Evolutionary conservation across 1,284 basidiomycete species (phyloP).

Genomic region (Schizopora paradoxa): DNA sequence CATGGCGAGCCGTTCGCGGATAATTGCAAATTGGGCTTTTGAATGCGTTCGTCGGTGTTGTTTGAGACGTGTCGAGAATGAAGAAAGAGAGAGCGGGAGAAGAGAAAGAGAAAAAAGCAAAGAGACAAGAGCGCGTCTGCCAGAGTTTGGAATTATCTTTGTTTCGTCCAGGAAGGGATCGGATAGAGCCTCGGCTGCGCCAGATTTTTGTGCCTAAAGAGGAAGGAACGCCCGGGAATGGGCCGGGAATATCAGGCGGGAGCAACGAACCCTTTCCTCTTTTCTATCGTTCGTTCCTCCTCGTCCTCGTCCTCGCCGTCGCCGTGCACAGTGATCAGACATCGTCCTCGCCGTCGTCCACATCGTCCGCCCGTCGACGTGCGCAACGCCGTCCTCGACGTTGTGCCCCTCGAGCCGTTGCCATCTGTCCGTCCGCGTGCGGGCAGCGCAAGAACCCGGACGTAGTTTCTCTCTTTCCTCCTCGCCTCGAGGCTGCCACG

Average conservation of each 20-base stretch:
- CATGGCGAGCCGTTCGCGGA: too few species aligned
- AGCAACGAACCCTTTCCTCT: not conserved
- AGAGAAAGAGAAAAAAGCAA: not conserved
- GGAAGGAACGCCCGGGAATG: too few species aligned
- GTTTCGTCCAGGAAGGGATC: too few species aligned
- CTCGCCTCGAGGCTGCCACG: slow-evolving; percentile 18
- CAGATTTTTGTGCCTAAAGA: too few species aligned
- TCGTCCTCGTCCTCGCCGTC: slow-evolving; percentile 1
- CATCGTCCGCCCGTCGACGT: not conserved
- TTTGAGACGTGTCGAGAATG: too few species aligned
- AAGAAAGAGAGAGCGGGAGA: too few species aligned
- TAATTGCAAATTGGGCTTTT: too few species aligned
- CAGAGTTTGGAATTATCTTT: not conserved
- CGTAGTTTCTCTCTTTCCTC: slow-evolving; percentile 4
- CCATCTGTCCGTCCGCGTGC: too few species aligned
- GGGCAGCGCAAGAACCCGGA: too few species aligned
- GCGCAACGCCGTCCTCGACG: not conserved
- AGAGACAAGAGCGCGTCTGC: not conserved
- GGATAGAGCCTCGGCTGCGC: too few species aligned
- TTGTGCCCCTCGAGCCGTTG: too few species aligned
- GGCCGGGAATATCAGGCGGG: not conserved
- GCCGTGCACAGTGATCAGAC: not conserved
- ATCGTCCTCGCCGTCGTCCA: slow-evolving; percentile 2
- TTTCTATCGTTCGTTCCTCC: slow-evolving; percentile 1
- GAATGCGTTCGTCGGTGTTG: too few species aligned